Evolutionary conservation across 2,329 filamentous ascomycete species (phyloP).

Genomic region (Hymenoscyphus linearis): DNA sequence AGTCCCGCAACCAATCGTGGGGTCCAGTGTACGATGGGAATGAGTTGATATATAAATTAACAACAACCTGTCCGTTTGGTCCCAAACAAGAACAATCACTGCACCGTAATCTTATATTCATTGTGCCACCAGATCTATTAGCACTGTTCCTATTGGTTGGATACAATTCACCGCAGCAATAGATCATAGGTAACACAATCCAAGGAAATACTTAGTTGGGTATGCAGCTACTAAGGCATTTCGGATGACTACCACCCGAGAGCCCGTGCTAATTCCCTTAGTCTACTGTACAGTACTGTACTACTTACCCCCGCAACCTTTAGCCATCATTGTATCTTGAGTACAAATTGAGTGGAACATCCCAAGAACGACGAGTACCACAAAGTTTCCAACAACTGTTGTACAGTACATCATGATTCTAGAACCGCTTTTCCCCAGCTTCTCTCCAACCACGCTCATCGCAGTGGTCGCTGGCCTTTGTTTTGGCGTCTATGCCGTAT

Average conservation of each 20-base stretch:
- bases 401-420: slow-evolving; percentile 1
- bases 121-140: background rate
- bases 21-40: no score
- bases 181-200: background rate
- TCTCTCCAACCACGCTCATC: background rate
- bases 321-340: background rate
- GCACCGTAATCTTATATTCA: background rate
- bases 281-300: no score
- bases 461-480: background rate
- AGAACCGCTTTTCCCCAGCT: background rate
- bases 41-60: no score
- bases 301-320: background rate
- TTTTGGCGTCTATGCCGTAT: background rate
- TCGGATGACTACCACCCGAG: background rate
- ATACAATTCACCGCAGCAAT: background rate
- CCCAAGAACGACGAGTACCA: background rate
- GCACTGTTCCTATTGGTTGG: background rate
- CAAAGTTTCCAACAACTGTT: background rate
- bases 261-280: background rate
- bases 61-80: no score
- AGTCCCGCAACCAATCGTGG: no score
- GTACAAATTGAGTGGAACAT: background rate
- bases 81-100: no score
- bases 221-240: no score
- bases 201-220: background rate